Percentiles rank a stretch among this genome's conserved stretches.
Conservation (phyloP, 108 stramenopile genomes). For the Nitzschia sp. region DNA sequence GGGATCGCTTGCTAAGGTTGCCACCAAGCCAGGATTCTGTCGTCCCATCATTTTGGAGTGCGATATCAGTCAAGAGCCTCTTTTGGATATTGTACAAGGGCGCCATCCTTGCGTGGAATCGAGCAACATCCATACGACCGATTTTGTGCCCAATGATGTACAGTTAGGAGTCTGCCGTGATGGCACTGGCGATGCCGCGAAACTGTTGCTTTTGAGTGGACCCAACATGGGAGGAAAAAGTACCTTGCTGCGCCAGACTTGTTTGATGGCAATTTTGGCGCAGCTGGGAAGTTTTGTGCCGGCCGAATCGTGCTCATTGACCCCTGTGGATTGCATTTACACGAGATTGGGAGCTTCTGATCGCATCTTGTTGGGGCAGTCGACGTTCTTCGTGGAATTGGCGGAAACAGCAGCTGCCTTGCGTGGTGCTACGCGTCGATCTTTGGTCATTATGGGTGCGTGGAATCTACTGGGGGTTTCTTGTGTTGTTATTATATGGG, state of each 20-base stretch:
- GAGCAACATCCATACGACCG: constrained; percentile 59
- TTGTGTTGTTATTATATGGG: constrained; percentile 16
- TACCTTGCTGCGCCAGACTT: constrained; percentile 96
- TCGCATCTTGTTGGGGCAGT: constrained; percentile 96
- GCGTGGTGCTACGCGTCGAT: constrained; percentile 87
- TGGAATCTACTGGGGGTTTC: constrained; percentile 47
- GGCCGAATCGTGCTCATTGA: constrained; percentile 82
- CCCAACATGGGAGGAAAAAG: constrained; percentile 99
- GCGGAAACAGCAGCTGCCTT: constrained; percentile 98
- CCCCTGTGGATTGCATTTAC: constrained; percentile 97
- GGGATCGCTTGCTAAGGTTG: constrained; percentile 85
- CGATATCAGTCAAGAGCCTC: constrained; percentile 45
- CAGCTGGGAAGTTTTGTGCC: constrained; percentile 99
- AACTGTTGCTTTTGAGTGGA: constrained; percentile 89
- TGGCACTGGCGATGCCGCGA: constrained; percentile 25
- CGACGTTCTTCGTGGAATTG: constrained; percentile 97
- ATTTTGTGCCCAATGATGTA: constrained; percentile 96
- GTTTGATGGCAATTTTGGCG: constrained; percentile 93
- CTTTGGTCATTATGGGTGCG: constrained; percentile 92
- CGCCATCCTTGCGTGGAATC: constrained; percentile 93
- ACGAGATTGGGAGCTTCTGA: constrained; percentile 99
- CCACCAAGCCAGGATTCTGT: constrained; percentile 71
- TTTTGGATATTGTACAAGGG: constrained; percentile 79
- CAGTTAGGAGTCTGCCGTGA: constrained; percentile 49
- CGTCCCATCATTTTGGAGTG: constrained; percentile 77